These are phyloP conservation scores for Omphalotus olearius DNA, from an alignment of 1,284 basidiomycete species.

Conservation along the genomic window DNA sequence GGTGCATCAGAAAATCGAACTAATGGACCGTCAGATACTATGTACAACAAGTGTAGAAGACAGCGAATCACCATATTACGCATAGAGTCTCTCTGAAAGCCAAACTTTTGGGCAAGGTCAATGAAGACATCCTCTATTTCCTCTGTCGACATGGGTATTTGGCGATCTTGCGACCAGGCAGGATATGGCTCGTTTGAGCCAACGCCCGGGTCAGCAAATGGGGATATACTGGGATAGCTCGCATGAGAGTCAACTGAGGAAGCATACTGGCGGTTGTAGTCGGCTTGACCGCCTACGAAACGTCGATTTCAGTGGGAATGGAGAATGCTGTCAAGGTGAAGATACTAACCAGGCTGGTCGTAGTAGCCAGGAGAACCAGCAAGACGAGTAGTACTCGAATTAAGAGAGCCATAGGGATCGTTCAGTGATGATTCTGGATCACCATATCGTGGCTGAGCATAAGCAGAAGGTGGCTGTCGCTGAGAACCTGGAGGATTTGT, in stretches of 20 bases:
- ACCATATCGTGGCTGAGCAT: conserved; percentile 34
- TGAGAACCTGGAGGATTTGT: conserved; percentile 23
- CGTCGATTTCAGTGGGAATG: neutral
- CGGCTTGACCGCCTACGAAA: conserved; percentile 31
- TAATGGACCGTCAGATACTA: conserved; percentile 23
- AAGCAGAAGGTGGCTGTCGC: conserved; percentile 20
- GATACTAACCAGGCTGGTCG: conserved; percentile 32
- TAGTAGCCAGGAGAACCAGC: conserved; percentile 45
- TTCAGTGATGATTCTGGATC: conserved; percentile 45
- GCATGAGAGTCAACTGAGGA: conserved; percentile 55
- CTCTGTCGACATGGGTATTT: conserved; percentile 96
- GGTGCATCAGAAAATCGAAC: conserved; percentile 99
- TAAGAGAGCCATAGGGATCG: conserved; percentile 49
- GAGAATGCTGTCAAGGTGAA: neutral
- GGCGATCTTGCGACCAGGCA: conserved; percentile 90
- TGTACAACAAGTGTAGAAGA: conserved; percentile 5
- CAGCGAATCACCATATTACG: conserved; percentile 67
- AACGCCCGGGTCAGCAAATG: conserved; percentile 54
- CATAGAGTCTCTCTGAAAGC: conserved; percentile 94
- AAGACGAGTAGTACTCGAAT: conserved; percentile 53
- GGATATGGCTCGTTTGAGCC: conserved; percentile 78
- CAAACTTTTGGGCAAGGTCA: conserved; percentile 98
- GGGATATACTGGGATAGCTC: conserved; percentile 51
- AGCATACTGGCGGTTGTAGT: conserved; percentile 44
- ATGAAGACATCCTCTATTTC: conserved; percentile 99